Base-by-base conservation (phyloP, 176 grass and related monocot species). In the Aegilops longissima region DNA sequence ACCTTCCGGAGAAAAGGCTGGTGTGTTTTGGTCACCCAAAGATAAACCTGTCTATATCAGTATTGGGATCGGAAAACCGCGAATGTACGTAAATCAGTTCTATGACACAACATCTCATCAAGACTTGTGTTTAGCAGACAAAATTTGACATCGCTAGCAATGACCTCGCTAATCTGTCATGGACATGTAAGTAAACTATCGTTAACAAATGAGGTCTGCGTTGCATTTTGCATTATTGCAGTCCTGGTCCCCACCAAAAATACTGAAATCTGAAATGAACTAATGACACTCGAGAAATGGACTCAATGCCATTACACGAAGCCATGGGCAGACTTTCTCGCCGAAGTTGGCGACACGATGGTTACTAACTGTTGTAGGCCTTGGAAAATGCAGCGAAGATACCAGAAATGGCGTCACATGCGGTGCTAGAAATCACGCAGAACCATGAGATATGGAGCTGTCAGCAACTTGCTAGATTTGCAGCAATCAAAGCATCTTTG, bases 401-500 rank as follows among this genome's bases (percentile, higher is more conserved):
- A 8, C 21, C 12, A 42, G 38, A 34, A 82, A 34, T 64, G 3
- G 21, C 12, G 73, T 17, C 88, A 82, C 83, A 79, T 72, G 71
- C 3, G 12, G 47, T 83, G 73, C 73, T 25, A 52, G 10, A 82
- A 90, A 79, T 84, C 75, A 79, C 16, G 42, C 10, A 73, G 54
- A n/a, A 79, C 39, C 29, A 70, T 45, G 52, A 86, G 36, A 20
- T 77, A 78, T 65, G 51, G 27, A 76, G 17, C n/a, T 78, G 64
- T 63, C 7, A 4, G 17, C 77, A 76, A 85, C 24, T 40, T 47
- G 45, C 40, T 58, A 56, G 23, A 66, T 58, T 77, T 73, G 51
- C 27, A 75, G n/a, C 64, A 82, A 80, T 86, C 5, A 82, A 86
- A 52, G 35, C 62, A 72, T 66, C 33, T 30, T 30, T 82, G 16